These are phyloP conservation scores for Diplocarpon rosae DNA, from an alignment of 2,329 filamentous ascomycete genomes.

Conservation along the genomic window DNA sequence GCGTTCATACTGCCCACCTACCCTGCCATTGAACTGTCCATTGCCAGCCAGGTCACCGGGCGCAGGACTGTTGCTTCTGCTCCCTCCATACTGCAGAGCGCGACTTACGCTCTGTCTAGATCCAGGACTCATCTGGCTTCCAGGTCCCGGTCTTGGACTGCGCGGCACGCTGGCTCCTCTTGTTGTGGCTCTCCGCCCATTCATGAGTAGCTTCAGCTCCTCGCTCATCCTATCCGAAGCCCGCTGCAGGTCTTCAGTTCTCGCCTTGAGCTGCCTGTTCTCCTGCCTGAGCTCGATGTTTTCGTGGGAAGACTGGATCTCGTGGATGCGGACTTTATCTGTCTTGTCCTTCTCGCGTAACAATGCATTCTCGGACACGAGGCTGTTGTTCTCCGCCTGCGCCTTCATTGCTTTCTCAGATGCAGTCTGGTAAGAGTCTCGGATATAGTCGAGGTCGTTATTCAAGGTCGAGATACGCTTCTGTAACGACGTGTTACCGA, in stretches of 20 bases:
- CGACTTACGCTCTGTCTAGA: no score
- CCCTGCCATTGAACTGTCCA: no score
- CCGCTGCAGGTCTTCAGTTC: slow-evolving; percentile 27
- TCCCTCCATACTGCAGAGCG: neutral
- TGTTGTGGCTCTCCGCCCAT: slow-evolving; percentile 29
- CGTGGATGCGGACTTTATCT: slow-evolving; percentile 22
- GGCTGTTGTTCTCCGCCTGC: slow-evolving; percentile 9
- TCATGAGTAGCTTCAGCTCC: slow-evolving; percentile 29
- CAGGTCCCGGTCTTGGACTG: slow-evolving; percentile 22
- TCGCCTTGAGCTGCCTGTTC: slow-evolving; percentile 27
- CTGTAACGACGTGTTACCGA: slow-evolving; percentile 17
- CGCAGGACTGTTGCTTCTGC: no score
- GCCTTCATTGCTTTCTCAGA: slow-evolving; percentile 17
- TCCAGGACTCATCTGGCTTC: slow-evolving; percentile 20
- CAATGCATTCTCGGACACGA: slow-evolving; percentile 11
- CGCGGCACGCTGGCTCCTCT: slow-evolving; percentile 23
- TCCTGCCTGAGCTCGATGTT: slow-evolving; percentile 13
- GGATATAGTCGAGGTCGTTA: slow-evolving; percentile 23
- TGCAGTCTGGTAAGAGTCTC: slow-evolving; percentile 22
- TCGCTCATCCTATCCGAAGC: slow-evolving; percentile 31
- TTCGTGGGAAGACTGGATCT: slow-evolving; percentile 18
- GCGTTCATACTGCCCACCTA: no score
- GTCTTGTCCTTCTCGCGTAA: slow-evolving; percentile 18
- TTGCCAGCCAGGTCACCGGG: no score
- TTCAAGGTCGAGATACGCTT: slow-evolving; percentile 12